Conservation (phyloP, 176 grass and related monocot species). For the Cymbopogon citratus region DNA sequence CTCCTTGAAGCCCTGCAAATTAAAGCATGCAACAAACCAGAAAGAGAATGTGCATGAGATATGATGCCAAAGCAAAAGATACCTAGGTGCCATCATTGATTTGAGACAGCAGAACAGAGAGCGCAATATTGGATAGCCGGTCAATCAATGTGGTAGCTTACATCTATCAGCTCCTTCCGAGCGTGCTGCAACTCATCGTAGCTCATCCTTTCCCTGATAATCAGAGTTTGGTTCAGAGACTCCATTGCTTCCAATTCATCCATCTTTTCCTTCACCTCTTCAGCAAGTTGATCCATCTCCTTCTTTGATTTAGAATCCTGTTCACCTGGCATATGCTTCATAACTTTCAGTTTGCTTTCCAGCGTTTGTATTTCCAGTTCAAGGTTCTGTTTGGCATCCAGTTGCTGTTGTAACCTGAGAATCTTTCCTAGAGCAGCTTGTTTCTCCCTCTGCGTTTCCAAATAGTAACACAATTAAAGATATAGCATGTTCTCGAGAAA, state of each 20-base stretch:
- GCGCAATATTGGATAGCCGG: too few species aligned
- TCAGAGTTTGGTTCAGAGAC: conserved; percentile 34
- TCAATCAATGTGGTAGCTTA: too few species aligned
- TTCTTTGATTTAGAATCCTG: conserved; percentile 30
- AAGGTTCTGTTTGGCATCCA: conserved; percentile 51
- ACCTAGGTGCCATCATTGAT: too few species aligned
- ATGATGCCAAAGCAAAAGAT: too few species aligned
- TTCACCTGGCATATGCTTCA: conserved; percentile 22
- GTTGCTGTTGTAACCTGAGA: conserved; percentile 41
- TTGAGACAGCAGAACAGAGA: too few species aligned
- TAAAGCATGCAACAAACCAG: too few species aligned
- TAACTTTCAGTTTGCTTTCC: conserved; percentile 37
- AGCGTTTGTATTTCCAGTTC: conserved; percentile 58
- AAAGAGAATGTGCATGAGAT: too few species aligned
- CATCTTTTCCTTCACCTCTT: conserved; percentile 43
- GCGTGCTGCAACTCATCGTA: too few species aligned
- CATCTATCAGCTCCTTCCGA: too few species aligned
- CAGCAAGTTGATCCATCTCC: conserved; percentile 27
- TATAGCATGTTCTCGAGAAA: neutral
- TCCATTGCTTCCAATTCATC: conserved; percentile 41
- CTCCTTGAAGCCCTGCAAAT: too few species aligned
- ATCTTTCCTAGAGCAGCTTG: conserved; percentile 44
- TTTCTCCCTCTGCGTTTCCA: conserved; percentile 45
- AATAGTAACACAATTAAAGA: neutral
- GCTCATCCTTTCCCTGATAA: too few species aligned